Evolutionary conservation across 2,329 filamentous ascomycete species (phyloP), one percentile per base, ranked within the genome.

Genomic region (Neofusicoccum sp.): DNA sequence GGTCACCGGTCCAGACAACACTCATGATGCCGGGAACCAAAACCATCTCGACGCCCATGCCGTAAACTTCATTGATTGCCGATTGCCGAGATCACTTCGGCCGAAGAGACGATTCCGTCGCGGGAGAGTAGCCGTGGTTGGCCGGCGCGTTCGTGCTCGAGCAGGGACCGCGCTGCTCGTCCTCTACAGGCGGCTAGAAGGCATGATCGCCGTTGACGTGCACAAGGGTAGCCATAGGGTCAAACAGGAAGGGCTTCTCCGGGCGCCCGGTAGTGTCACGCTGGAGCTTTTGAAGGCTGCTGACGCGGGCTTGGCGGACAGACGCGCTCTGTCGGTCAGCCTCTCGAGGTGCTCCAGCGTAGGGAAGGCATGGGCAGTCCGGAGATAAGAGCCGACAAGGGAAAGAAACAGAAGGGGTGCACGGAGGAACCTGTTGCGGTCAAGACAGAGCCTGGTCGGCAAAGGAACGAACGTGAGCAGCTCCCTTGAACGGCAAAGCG

Each of bases 1-100:
- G 78, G 62, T 84, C 79, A 1, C 82, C 82, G 56, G 77, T 76
- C 64, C 78, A 78, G 9, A 80, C 76, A 12, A 78, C 80, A 6
- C 79, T 80, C 69, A 80, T 76, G 3, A 78, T 69, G n/a, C 77
- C 74, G 3, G 81, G 67, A 9, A 59, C 26, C 26, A 36, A 24
- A 4, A 72, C 70, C 0, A 82, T 65, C 14, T 80, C 79, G 16
- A 80, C 53, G 0, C 75, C 75, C 80, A 83, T 82, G 3, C 79
- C 78, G 28, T 73, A 80, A 1, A 82, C 79, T 14, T 57, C 40
- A 28, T 44, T 44, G 30, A 45, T 57, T 57, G 40, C 53, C 38
- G 40, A 45, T 57, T 57, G 40, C 53, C 38, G 40, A 45, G 20
- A 34, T n/a, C 11, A 57, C 40, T 36, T 57, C 53, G 11, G 28